These are phyloP conservation scores for Teratosphaeria gauchensis DNA, from an alignment of 2,329 filamentous ascomycete species.

Conservation along the genomic window DNA sequence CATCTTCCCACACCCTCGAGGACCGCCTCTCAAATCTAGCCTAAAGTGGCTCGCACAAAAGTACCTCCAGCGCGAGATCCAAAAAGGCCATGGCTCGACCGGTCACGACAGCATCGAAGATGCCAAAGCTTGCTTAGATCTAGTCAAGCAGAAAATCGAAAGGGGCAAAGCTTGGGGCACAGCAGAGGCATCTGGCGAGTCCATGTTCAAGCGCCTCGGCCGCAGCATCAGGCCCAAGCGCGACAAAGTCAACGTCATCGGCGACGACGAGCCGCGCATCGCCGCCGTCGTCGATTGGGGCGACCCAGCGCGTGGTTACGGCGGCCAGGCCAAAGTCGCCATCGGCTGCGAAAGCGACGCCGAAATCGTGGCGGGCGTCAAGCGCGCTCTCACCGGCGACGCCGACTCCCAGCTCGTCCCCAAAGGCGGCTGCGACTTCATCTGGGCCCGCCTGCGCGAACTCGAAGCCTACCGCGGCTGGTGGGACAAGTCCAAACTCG, in stretches of 20 bases:
- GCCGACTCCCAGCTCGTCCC: conserved; percentile 34
- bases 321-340: conserved; percentile 44
- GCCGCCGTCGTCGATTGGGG: conserved; percentile 86
- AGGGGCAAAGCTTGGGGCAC: conserved; percentile 81
- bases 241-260: conserved; percentile 28
- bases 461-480: conserved; percentile 52
- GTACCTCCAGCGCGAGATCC: conserved; percentile 78
- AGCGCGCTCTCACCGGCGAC: conserved; percentile 40
- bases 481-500: conserved; percentile 44
- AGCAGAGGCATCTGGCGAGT: conserved; percentile 68
- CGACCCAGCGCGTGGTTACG: conserved; percentile 56
- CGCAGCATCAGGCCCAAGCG: conserved; percentile 31
- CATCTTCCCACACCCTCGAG: conserved; percentile 81
- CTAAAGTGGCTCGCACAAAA: conserved; percentile 84
- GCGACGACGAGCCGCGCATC: conserved; percentile 42
- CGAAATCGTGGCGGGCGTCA: conserved; percentile 47
- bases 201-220: conserved; percentile 73
- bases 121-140: conserved; percentile 78
- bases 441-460: conserved; percentile 53
- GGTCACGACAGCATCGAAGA: conserved; percentile 94
- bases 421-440: conserved; percentile 48
- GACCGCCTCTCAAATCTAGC: conserved; percentile 79
- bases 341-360: conserved; percentile 50
- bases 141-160: conserved; percentile 92
- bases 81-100: conserved; percentile 58